phyloP scores from a whole-genome alignment of 768 basidiomycete genomes.

The Lactarius sanguifluus region DNA sequence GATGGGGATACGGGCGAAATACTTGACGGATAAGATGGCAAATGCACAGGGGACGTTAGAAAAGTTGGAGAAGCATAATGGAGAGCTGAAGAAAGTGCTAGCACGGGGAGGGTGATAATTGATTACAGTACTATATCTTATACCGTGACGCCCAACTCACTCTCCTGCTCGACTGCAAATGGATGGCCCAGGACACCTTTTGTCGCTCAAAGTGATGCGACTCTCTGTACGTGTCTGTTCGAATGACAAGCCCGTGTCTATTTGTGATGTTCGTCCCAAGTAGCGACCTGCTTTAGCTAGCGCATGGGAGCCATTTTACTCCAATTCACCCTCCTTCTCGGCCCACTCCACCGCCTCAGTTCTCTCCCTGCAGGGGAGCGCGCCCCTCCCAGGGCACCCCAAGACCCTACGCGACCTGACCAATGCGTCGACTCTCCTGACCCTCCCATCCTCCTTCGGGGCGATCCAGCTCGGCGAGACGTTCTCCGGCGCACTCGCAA shows the following conservation, averaged over 20 bases:
- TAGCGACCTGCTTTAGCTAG: constrained; percentile 73
- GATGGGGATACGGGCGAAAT: constrained; percentile 58
- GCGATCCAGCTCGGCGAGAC: constrained; percentile 88
- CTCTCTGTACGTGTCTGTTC: constrained; percentile 63
- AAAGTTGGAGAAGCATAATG: constrained; percentile 68
- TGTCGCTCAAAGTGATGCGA: constrained; percentile 86
- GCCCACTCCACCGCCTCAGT: constrained; percentile 78
- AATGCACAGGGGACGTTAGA: constrained; percentile 67
- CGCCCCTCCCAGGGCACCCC: constrained; percentile 71
- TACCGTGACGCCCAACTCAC: not conserved
- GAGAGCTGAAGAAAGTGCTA: constrained; percentile 59
- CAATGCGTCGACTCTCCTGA: constrained; percentile 74
- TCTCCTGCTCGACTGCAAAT: constrained; percentile 21
- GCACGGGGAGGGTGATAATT: constrained; percentile 39
- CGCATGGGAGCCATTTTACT: constrained; percentile 87
- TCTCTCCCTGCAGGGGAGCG: constrained; percentile 69
- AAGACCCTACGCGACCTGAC: constrained; percentile 84
- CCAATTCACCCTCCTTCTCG: constrained; percentile 77
- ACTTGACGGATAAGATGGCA: constrained; percentile 74
- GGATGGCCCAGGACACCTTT: constrained; percentile 62
- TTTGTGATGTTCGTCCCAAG: constrained; percentile 26
- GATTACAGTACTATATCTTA: not conserved
- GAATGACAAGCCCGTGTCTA: constrained; percentile 15
- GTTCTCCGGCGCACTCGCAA: constrained; percentile 76
- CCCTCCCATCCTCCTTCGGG: constrained; percentile 81